These are phyloP conservation scores for Cutaneotrichosporon cutaneum DNA, from an alignment of 1,284 basidiomycete species.

Conservation along the genomic window DNA sequence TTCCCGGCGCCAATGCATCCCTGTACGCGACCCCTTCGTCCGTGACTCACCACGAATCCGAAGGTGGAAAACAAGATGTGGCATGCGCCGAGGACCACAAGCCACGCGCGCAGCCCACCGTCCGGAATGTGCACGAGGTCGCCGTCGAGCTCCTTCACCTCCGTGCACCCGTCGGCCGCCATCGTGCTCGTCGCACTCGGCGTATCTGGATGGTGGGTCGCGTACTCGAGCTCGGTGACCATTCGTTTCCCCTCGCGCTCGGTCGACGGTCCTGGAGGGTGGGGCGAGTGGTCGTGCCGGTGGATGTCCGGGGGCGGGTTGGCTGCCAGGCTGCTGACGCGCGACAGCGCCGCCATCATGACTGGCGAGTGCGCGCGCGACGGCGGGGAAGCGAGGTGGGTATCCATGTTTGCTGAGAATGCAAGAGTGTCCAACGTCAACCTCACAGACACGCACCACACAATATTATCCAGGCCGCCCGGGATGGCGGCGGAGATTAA, in stretches of 20 bases:
- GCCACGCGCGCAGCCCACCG: constrained; percentile 27
- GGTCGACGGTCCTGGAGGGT: not conserved
- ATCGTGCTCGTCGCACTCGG: not conserved
- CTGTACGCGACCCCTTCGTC: too few relatives aligned
- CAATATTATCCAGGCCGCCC: not conserved
- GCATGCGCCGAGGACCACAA: constrained; percentile 24
- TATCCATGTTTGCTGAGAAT: not conserved
- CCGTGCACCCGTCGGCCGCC: constrained; percentile 5
- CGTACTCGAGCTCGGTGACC: not conserved
- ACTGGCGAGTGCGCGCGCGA: not conserved
- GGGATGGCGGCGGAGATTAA: not conserved
- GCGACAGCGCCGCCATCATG: not conserved
- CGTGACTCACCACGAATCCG: constrained; percentile 28
- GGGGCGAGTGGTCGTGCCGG: not conserved
- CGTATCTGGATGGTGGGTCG: not conserved
- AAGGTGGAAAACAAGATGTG: constrained; percentile 28
- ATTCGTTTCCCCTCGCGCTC: not conserved
- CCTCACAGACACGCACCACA: not conserved
- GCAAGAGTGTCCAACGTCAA: not conserved
- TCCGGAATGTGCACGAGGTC: constrained; percentile 27
- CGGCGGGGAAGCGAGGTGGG: not conserved
- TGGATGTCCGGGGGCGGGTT: constrained; percentile 1
- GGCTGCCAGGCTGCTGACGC: not conserved
- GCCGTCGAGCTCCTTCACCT: constrained; percentile 20
- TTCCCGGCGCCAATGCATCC: too few relatives aligned